These are phyloP conservation scores for Fonsecaea monophora DNA, from an alignment of 2,329 filamentous ascomycete genomes.

Conservation along the genomic window DNA sequence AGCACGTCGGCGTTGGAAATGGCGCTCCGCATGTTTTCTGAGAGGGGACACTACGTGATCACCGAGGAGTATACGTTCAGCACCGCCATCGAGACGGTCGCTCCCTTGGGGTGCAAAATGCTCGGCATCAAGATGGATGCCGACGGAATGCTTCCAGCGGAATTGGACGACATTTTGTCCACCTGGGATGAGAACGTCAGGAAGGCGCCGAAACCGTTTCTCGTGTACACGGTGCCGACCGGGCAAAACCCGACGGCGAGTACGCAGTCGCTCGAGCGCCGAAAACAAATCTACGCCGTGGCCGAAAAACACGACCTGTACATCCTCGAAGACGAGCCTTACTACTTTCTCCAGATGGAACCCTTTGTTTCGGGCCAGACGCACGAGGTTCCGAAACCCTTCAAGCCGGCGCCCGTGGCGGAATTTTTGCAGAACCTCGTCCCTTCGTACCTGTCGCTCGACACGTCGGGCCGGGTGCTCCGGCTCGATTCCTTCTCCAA, in stretches of 20 bases:
- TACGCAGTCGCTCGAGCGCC: conserved; percentile 72
- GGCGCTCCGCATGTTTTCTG: conserved; percentile 79
- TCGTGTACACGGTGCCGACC: conserved; percentile 76
- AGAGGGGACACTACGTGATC: conserved; percentile 76
- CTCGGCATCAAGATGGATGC: conserved; percentile 70
- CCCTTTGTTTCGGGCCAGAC: conserved; percentile 64
- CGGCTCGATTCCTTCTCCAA: conserved; percentile 94
- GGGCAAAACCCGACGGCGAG: conserved; percentile 92
- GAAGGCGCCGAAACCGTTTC: conserved; percentile 67
- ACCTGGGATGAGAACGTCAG: conserved; percentile 68
- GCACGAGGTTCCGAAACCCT: conserved; percentile 53
- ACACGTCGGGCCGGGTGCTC: conserved; percentile 85
- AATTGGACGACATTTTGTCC: conserved; percentile 67
- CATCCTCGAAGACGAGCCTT: conserved; percentile 92
- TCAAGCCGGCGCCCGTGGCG: conserved; percentile 62
- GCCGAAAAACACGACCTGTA: conserved; percentile 83
- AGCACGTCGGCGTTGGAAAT: conserved; percentile 88
- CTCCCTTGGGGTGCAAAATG: conserved; percentile 67
- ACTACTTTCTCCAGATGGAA: conserved; percentile 89
- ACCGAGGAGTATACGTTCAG: conserved; percentile 93
- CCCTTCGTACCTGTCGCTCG: conserved; percentile 78
- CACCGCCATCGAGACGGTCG: conserved; percentile 71
- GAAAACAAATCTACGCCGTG: conserved; percentile 75
- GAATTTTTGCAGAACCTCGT: conserved; percentile 77
- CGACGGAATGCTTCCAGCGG: conserved; percentile 67